Conservation (phyloP, 208 protist genomes). For the Novymonas esmeraldas region DNA sequence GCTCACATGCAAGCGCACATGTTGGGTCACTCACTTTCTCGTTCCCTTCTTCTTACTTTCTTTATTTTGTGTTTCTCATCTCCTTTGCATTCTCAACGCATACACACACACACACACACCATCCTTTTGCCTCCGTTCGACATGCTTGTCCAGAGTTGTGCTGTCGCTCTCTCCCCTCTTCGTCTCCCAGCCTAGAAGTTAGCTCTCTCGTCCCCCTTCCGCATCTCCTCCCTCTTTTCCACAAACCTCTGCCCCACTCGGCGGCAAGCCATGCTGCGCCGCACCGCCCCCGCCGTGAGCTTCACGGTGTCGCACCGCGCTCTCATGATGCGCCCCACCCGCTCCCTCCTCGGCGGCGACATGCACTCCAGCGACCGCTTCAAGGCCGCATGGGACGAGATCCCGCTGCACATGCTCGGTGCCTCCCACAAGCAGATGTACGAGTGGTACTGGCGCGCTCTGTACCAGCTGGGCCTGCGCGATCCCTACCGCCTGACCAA, state of each 20-base stretch:
- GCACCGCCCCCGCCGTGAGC: conserved; percentile 77
- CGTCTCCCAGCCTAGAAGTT: no score
- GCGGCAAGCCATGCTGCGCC: conserved; percentile 58
- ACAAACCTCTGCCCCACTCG: background rate
- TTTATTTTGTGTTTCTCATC: no score
- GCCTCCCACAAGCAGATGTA: conserved; percentile 66
- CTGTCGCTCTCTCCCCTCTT: no score
- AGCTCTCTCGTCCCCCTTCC: conserved; percentile 1
- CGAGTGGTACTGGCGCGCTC: conserved; percentile 83
- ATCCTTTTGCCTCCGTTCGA: no score
- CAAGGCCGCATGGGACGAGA: conserved; percentile 88
- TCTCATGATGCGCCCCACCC: conserved; percentile 68
- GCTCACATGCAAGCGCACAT: no score
- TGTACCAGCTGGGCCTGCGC: conserved; percentile 82
- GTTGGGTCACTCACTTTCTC: no score
- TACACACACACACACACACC: no score
- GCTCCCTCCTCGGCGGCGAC: conserved; percentile 70
- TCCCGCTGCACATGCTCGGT: conserved; percentile 70
- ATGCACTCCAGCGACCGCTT: conserved; percentile 84
- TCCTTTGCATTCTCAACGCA: no score
- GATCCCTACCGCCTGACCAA: conserved; percentile 76
- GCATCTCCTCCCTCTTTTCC: conserved; percentile 18
- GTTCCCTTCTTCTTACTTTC: no score
- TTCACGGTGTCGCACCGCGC: conserved; percentile 81
- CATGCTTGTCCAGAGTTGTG: no score